Evolutionary conservation across 345 rosid species (phyloP), one percentile per base, ranked within the genome.

Genomic region (Gossypium thurberi): DNA sequence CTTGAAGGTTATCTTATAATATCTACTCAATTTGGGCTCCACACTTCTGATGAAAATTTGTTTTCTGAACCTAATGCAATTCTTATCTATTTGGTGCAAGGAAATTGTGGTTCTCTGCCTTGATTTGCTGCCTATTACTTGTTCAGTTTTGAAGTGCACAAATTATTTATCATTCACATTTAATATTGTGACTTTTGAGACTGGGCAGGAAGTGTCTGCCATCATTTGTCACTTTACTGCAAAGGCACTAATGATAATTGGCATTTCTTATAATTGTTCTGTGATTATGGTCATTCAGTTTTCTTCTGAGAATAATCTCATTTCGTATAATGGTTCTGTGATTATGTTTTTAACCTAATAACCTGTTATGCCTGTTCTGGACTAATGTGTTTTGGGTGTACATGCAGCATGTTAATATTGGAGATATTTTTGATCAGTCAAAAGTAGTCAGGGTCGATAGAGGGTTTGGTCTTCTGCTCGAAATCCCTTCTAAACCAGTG

Each of bases 391-490:
- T 78, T 72, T 72, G 15, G 74, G 77, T 74, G 73, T 81, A 44
- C 63, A 62, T 86, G 87, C 88, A 95, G 99, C 86, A 80, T 80
- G 87, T 83, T 62, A 82, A 81, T 65, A 71, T 85, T 70, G 99
- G 99, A 70, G 90, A 81, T 77, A 92, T 92, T 78, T 88, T 86
- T 78, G 99, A 92, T 53, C 84, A 72, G 59, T 85, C 99, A 78
- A 92, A 87, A 86, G 89, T 95, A 56, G 82, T 92, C 28, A 86
- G 99, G 82, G 86, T 95, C 69, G 99, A 95, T 77, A 89, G 85
- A 81, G 86, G 86, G 73, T 72, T 81, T 42, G 99, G 99, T 57
- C 90, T 95, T 83, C 84, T 92, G 79, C 93, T 95, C 69, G 98
- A 92, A 75, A 83, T 95, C 74, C 98, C 96, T 57, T 87, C 96